Conservation (phyloP, 352 stramenopile genomes). For the Thalassiosira hispida region DNA sequence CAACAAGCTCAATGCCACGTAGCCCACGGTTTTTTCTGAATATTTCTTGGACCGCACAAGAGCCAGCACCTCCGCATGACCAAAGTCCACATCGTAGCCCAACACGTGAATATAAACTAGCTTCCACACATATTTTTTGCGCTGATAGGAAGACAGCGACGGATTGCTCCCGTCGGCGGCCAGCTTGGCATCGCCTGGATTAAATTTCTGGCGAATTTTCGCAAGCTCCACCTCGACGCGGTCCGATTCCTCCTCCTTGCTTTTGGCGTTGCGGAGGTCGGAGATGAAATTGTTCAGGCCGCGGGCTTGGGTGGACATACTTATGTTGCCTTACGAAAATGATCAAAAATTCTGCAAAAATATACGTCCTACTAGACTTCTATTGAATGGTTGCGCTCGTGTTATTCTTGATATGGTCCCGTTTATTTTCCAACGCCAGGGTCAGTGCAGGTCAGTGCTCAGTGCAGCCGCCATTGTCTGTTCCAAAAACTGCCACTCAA, state of each 20-base stretch:
- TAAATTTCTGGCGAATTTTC: conserved; percentile 98
- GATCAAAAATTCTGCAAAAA: too few species aligned
- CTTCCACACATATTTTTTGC: conserved; percentile 99
- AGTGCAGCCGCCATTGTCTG: too few species aligned
- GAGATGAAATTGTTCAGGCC: conserved; percentile 91
- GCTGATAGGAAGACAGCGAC: conserved; percentile 92
- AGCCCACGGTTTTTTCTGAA: conserved; percentile 94
- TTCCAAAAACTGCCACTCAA: too few species aligned
- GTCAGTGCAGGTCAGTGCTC: too few species aligned
- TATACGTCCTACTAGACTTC: too few species aligned
- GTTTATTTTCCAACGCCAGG: too few species aligned
- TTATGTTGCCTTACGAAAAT: neutral
- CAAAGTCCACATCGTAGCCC: conserved; percentile 99
- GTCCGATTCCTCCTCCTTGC: conserved; percentile 92
- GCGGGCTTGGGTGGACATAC: conserved; percentile 78
- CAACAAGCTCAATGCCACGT: conserved; percentile 95
- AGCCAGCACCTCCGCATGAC: conserved; percentile 96
- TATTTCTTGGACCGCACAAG: conserved; percentile 94
- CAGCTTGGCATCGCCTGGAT: conserved; percentile 73
- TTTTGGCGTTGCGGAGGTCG: conserved; percentile 86
- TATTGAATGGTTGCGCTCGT: too few species aligned
- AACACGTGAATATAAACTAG: conserved; percentile 99
- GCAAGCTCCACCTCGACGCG: conserved; percentile 97
- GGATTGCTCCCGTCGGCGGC: conserved; percentile 70
- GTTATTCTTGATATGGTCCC: too few species aligned